phyloP scores from a whole-genome alignment of 2,329 filamentous ascomycete genomes.

The Geosmithia morbida region DNA sequence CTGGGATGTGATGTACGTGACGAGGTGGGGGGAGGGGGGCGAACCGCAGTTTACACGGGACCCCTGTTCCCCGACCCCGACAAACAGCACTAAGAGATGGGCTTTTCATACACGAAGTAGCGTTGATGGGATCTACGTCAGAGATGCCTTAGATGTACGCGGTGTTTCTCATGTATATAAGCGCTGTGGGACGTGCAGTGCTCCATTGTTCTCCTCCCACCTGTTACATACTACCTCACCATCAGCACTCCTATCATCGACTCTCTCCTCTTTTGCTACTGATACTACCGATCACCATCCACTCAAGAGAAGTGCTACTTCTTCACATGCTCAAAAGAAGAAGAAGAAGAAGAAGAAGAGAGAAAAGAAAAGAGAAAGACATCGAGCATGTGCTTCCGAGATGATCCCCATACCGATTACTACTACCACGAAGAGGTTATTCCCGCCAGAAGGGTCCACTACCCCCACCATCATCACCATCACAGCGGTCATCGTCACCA shows the following conservation, averaged over 20 bases:
- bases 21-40: too few species aligned
- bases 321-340: too few species aligned
- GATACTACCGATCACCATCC: background rate
- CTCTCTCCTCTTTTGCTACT: background rate
- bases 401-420: conserved; percentile 31
- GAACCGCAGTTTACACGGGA: background rate
- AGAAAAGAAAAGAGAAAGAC: too few species aligned
- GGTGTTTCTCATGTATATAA: background rate
- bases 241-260: background rate
- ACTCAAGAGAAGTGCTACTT: background rate
- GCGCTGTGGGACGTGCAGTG: background rate
- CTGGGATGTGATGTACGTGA: too few species aligned
- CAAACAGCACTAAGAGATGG: background rate
- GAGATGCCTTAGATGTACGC: background rate
- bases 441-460: conserved; percentile 24
- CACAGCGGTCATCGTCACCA: conserved; percentile 19
- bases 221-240: background rate
- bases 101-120: background rate
- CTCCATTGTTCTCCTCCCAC: background rate
- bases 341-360: too few species aligned
- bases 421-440: conserved; percentile 42
- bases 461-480: conserved; percentile 13
- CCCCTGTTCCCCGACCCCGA: background rate
- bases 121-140: background rate
- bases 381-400: conserved; percentile 12